Percentiles rank a stretch among this genome's conserved stretches.
Conservation (phyloP, 2,329 filamentous ascomycete genomes). For the Beauveria australis region DNA sequence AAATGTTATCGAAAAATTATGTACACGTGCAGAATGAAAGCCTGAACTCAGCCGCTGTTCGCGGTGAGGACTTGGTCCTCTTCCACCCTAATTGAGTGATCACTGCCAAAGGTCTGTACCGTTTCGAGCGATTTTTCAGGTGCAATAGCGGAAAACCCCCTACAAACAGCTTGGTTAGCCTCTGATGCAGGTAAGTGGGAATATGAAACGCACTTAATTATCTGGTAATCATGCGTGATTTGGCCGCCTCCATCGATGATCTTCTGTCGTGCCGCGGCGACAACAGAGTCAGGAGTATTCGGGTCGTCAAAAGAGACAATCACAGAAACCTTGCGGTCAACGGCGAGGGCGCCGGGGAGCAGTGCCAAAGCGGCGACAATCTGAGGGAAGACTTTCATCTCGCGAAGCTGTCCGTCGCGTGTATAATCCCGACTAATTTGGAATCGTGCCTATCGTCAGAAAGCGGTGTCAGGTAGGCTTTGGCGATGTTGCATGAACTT, state of each 20-base stretch:
- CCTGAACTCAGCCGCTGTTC: constrained; percentile 9
- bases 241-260: constrained; percentile 62
- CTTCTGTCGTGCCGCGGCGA: constrained; percentile 63
- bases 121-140: constrained; percentile 60
- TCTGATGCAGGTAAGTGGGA: neutral
- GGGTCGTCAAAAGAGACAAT: constrained; percentile 69
- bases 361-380: constrained; percentile 49
- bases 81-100: constrained; percentile 51
- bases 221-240: constrained; percentile 69
- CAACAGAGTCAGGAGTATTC: constrained; percentile 54
- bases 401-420: constrained; percentile 16
- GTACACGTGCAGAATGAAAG: neutral
- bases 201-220: constrained; percentile 52
- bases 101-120: constrained; percentile 53
- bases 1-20: neutral
- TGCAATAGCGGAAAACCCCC: constrained; percentile 70
- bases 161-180: constrained; percentile 25
- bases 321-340: constrained; percentile 63
- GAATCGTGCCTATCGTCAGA: neutral
- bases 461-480: neutral
- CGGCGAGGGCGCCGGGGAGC: constrained; percentile 49
- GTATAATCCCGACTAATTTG: neutral
- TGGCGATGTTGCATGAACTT: neutral
- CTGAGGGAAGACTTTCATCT: constrained; percentile 55
- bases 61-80: constrained; percentile 63